These are phyloP conservation scores for Heliamphora pulchella DNA, from an alignment of 179 eudicot genomes.

Conservation along the genomic window DNA sequence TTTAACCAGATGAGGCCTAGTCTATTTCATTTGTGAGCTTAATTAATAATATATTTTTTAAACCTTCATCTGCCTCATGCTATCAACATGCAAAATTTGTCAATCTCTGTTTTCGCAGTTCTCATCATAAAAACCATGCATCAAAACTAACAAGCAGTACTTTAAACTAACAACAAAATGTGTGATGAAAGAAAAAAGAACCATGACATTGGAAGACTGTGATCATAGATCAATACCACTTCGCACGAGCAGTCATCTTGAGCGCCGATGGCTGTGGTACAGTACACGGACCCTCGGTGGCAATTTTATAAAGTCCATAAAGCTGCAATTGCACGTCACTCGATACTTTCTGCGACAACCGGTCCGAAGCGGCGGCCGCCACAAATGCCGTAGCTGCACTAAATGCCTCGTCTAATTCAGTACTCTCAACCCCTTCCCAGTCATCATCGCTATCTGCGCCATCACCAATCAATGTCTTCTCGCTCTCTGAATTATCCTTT, in stretches of 20 bases:
- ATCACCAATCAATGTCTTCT: constrained; percentile 12
- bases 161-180: not conserved
- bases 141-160: not conserved
- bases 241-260: constrained; percentile 85
- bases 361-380: constrained; percentile 76
- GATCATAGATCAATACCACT: constrained; percentile 47
- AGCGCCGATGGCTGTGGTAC: constrained; percentile 67
- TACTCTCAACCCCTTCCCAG: constrained; percentile 98
- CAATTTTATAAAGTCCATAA: constrained; percentile 79
- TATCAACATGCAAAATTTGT: no score
- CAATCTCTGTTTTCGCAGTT: not conserved
- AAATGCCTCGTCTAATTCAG: constrained; percentile 79
- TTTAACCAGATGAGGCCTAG: no score
- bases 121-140: constrained; percentile 8
- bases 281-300: constrained; percentile 83
- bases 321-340: constrained; percentile 75
- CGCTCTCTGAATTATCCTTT: constrained; percentile 24
- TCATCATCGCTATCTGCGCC: constrained; percentile 62
- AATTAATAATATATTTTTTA: no score
- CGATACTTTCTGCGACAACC: constrained; percentile 45
- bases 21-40: no score
- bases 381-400: constrained; percentile 90
- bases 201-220: not conserved
- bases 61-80: no score
- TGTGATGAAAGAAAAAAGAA: not conserved